phyloP scores from a whole-genome alignment of 169 alveolate species.

The Eimeria nieschulzi region DNA sequence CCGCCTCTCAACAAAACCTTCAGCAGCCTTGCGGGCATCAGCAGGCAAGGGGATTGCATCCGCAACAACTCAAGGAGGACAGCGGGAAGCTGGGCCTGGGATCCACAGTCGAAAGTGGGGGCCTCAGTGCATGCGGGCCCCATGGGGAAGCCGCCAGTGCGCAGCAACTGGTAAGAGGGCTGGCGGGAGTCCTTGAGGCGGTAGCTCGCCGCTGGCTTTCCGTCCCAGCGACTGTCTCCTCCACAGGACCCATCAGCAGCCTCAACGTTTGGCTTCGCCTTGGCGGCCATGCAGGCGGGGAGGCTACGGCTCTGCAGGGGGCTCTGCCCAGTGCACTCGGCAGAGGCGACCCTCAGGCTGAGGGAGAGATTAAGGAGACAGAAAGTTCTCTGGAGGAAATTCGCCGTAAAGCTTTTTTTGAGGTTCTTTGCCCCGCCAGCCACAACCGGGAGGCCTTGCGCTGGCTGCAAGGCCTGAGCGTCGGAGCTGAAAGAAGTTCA shows the following conservation, averaged over 20 bases:
- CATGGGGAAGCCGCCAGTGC: background rate
- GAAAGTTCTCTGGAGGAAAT: background rate
- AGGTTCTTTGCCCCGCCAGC: constrained; percentile 18
- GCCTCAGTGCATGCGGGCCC: background rate
- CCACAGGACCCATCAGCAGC: background rate
- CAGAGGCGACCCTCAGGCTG: background rate
- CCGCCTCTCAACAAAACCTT: background rate
- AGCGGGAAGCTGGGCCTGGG: background rate
- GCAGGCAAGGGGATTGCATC: background rate
- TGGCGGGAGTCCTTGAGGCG: background rate
- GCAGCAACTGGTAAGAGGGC: background rate
- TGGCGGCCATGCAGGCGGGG: background rate
- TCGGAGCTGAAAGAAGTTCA: background rate
- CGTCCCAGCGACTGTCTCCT: background rate
- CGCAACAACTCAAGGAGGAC: constrained; percentile 1
- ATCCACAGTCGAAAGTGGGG: background rate
- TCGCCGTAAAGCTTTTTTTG: background rate
- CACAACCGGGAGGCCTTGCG: constrained; percentile 4
- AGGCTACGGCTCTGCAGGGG: background rate
- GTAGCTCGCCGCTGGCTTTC: constrained; percentile 1
- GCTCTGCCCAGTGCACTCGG: background rate
- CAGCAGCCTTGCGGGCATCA: background rate
- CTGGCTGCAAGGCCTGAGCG: constrained; percentile 1
- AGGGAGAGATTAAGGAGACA: background rate
- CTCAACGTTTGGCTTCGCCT: constrained; percentile 1